Conservation (phyloP, 164 flowering plant genomes). For the Piper longum region DNA sequence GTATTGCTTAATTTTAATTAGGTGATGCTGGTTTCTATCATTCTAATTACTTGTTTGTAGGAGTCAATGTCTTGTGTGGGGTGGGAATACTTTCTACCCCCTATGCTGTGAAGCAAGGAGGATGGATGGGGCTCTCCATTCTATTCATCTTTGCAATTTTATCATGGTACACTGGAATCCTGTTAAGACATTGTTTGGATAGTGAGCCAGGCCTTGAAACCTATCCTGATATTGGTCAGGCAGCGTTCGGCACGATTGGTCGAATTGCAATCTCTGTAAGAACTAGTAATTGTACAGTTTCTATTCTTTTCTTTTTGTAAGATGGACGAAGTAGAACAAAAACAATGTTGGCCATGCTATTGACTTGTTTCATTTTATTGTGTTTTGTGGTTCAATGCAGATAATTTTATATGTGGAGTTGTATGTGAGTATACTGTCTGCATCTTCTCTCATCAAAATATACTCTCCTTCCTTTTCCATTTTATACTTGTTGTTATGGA, state of each 20-base stretch:
- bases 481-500: no score
- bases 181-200: constrained; percentile 76
- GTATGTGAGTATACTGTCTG: constrained; percentile 59
- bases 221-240: constrained; percentile 96
- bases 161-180: constrained; percentile 86
- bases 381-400: constrained; percentile 35
- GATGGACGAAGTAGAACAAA: no score
- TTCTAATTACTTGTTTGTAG: constrained; percentile 18
- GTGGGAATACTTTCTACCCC: constrained; percentile 94
- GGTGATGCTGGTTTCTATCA: background rate
- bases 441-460: background rate
- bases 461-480: no score
- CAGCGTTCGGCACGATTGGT: constrained; percentile 83
- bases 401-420: constrained; percentile 73
- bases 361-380: no score
- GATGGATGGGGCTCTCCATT: constrained; percentile 70
- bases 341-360: no score
- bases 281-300: background rate
- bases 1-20: background rate
- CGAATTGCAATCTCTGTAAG: constrained; percentile 73
- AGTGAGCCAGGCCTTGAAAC: constrained; percentile 90
- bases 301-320: background rate
- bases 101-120: constrained; percentile 82
- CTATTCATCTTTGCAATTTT: constrained; percentile 50
- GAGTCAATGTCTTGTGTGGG: constrained; percentile 91